phyloP scores from a whole-genome alignment of 2,329 filamentous ascomycete species.

The Aspergillus unguis region DNA sequence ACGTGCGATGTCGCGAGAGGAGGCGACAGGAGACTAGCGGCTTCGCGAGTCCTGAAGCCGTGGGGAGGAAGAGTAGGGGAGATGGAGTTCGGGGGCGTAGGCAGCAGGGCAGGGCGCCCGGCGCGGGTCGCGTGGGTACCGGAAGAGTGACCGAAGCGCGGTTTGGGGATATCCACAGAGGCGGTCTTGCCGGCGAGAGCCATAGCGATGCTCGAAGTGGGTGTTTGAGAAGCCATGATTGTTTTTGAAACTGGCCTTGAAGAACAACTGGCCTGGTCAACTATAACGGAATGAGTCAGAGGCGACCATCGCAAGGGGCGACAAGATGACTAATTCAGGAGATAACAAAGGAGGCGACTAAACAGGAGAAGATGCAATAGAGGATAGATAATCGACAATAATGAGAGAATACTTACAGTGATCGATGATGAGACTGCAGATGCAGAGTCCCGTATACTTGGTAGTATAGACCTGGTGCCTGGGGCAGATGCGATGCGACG shows the following conservation, averaged over 20 bases:
- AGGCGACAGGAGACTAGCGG: conserved; percentile 36
- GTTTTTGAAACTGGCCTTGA: neutral
- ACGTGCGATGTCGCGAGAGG: conserved; percentile 52
- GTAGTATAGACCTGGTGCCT: neutral
- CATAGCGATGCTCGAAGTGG: conserved; percentile 47
- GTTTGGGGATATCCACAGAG: conserved; percentile 49
- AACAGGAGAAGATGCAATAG: neutral
- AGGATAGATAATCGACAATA: neutral
- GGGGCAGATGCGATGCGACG: conserved; percentile 20
- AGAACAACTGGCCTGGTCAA: conserved; percentile 8
- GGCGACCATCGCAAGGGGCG: conserved; percentile 11
- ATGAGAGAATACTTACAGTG: conserved; percentile 13
- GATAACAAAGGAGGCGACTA: conserved; percentile 5
- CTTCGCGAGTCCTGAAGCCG: conserved; percentile 65
- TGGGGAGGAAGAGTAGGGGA: conserved; percentile 83
- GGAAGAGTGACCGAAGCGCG: conserved; percentile 33
- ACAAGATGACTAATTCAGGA: conserved; percentile 12
- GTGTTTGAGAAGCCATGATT: conserved; percentile 44
- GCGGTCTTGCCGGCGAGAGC: conserved; percentile 50
- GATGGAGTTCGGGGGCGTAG: conserved; percentile 92
- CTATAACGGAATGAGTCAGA: conserved; percentile 24
- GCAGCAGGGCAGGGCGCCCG: conserved; percentile 53
- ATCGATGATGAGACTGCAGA: conserved; percentile 15
- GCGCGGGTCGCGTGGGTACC: conserved; percentile 30
- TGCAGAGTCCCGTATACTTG: conserved; percentile 15